These are phyloP conservation scores for Phytophthora pseudosyringae DNA, from an alignment of 352 stramenopile species.

Conservation along the genomic window DNA sequence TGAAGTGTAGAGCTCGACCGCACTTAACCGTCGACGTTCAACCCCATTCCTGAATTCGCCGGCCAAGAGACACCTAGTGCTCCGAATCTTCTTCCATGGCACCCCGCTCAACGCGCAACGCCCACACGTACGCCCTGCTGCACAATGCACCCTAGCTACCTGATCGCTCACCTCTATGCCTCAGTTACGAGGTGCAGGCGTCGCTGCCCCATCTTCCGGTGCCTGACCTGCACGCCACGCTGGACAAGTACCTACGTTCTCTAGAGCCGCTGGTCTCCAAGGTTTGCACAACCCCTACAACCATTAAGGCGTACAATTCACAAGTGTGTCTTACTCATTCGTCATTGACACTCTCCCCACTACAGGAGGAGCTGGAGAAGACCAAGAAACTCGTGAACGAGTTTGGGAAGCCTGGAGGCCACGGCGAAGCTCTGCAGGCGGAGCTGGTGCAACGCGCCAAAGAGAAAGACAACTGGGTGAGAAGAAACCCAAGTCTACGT, in stretches of 20 bases:
- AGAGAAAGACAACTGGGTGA: slow-evolving; percentile 62
- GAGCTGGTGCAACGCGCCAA: slow-evolving; percentile 57
- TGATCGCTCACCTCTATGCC: not conserved
- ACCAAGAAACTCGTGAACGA: slow-evolving; percentile 50
- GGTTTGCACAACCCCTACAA: slow-evolving; percentile 45
- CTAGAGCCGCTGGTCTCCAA: slow-evolving; percentile 66
- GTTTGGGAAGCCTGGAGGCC: slow-evolving; percentile 52
- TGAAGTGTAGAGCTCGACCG: not conserved
- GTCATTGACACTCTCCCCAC: not conserved
- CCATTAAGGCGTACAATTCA: slow-evolving; percentile 6
- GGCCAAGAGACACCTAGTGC: slow-evolving; percentile 9
- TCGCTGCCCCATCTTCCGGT: slow-evolving; percentile 80
- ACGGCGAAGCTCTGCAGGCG: slow-evolving; percentile 54
- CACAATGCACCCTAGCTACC: not conserved
- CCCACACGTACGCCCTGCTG: slow-evolving; percentile 4
- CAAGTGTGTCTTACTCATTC: not conserved
- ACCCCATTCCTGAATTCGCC: slow-evolving; percentile 9
- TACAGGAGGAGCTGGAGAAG: slow-evolving; percentile 58
- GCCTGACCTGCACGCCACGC: slow-evolving; percentile 82
- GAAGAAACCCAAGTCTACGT: slow-evolving; percentile 1
- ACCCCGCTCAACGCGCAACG: slow-evolving; percentile 5
- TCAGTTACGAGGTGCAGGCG: slow-evolving; percentile 59
- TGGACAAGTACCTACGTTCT: slow-evolving; percentile 83
- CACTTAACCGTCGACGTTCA: not conserved
- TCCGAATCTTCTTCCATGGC: slow-evolving; percentile 5